phyloP scores from a whole-genome alignment of 1,139 yeast genomes.

The Geotrichum cucujoidarum region DNA sequence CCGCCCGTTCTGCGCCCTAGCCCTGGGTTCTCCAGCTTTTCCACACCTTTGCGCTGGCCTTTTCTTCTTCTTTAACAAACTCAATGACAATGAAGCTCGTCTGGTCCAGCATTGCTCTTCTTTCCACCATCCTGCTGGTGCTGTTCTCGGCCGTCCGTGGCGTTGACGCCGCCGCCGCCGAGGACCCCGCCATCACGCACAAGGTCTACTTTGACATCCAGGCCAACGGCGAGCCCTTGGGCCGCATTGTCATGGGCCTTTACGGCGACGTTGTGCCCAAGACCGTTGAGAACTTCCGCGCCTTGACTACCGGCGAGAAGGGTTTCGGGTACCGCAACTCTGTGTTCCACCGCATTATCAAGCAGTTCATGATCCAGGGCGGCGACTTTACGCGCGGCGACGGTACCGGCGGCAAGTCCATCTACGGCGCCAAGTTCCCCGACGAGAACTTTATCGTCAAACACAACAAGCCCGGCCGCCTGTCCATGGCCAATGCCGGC shows the following conservation, averaged over 20 bases:
- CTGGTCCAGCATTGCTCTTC: conserved; percentile 28
- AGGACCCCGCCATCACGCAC: conserved; percentile 57
- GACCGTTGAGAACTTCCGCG: conserved; percentile 75
- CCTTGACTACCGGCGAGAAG: conserved; percentile 72
- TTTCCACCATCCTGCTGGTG: conserved; percentile 18
- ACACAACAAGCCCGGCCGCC: conserved; percentile 66
- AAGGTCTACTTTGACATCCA: conserved; percentile 83
- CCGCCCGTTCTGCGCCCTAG: not conserved
- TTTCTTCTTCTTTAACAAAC: conserved; percentile 1
- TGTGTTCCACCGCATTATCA: conserved; percentile 89
- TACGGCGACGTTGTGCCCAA: conserved; percentile 89
- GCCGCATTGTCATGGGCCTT: conserved; percentile 70
- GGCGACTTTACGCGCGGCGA: conserved; percentile 92
- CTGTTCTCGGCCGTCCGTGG: conserved; percentile 16
- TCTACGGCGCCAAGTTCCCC: conserved; percentile 81
- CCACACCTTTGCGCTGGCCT: not conserved
- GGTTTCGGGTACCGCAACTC: conserved; percentile 81
- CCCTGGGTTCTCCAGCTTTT: not conserved
- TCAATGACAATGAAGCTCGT: conserved; percentile 24
- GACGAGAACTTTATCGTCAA: conserved; percentile 83
- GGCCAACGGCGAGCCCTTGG: conserved; percentile 67
- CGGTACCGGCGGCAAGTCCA: conserved; percentile 95
- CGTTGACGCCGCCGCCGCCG: conserved; percentile 15
- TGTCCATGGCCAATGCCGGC: conserved; percentile 97
- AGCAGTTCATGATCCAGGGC: conserved; percentile 94